These are phyloP conservation scores for Solanum hybrid DNA, from an alignment of 305 asterid genomes.

Conservation along the genomic window DNA sequence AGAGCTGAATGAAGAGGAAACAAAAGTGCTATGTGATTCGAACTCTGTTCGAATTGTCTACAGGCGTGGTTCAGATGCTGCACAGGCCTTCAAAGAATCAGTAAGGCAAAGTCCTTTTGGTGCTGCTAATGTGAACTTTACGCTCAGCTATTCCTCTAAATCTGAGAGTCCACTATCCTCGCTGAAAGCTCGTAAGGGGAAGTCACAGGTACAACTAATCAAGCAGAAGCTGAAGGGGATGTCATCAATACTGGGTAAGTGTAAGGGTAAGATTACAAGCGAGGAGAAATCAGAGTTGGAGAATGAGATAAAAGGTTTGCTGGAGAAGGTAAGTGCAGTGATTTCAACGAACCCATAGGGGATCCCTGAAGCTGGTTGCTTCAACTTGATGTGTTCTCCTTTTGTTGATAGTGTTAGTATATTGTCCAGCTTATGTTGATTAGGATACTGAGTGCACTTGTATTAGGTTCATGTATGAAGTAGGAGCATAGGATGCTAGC, in stretches of 20 bases:
- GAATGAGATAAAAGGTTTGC: constrained; percentile 28
- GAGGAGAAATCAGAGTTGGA: constrained; percentile 34
- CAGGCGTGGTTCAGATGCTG: constrained; percentile 28
- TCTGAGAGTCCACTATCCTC: constrained; percentile 5
- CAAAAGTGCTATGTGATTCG: constrained; percentile 19
- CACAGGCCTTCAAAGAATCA: constrained; percentile 37
- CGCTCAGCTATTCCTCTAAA: constrained; percentile 14
- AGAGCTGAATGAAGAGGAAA: constrained; percentile 28
- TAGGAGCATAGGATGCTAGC: constrained; percentile 1
- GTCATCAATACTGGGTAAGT: constrained; percentile 26
- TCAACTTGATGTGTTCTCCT: neutral
- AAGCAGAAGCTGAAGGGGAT: constrained; percentile 28
- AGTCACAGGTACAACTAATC: constrained; percentile 19
- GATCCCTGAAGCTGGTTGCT: neutral
- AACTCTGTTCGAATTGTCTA: constrained; percentile 27
- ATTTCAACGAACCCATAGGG: constrained; percentile 1
- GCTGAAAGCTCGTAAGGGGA: constrained; percentile 11
- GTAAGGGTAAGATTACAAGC: constrained; percentile 21
- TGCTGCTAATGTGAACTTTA: constrained; percentile 16
- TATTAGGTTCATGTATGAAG: neutral
- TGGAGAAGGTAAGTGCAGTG: constrained; percentile 36
- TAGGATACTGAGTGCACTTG: neutral
- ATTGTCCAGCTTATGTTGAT: neutral
- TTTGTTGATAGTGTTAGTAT: constrained; percentile 2
- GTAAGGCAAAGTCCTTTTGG: constrained; percentile 35